phyloP scores from a whole-genome alignment of 768 basidiomycete genomes.

The Termitomyces bulborhizus region DNA sequence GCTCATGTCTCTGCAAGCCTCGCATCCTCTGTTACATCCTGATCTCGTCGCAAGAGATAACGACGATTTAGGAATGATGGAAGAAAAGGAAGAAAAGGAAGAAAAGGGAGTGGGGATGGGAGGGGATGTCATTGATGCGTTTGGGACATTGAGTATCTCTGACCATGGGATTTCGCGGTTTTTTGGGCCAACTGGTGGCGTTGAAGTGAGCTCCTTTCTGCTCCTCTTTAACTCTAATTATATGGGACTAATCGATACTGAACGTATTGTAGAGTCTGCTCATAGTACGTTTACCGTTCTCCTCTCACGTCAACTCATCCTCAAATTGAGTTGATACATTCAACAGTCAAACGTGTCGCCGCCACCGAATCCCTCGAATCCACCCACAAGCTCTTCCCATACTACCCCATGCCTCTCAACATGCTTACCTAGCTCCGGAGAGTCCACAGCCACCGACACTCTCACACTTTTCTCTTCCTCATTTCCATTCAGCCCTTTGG shows the following conservation, averaged over 20 bases:
- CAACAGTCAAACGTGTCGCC: constrained; percentile 6
- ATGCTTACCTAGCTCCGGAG: constrained; percentile 7
- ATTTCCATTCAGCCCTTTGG: constrained; percentile 63
- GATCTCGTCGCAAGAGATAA: constrained; percentile 36
- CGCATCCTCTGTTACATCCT: constrained; percentile 55
- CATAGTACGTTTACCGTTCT: constrained; percentile 10
- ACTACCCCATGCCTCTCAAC: constrained; percentile 16
- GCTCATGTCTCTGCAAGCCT: constrained; percentile 42
- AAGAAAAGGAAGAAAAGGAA: neutral
- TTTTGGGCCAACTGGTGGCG: constrained; percentile 63
- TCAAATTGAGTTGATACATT: neutral
- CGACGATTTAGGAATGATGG: constrained; percentile 14
- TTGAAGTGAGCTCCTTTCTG: constrained; percentile 42
- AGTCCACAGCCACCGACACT: constrained; percentile 18
- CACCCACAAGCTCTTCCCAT: constrained; percentile 16
- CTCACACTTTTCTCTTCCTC: constrained; percentile 47
- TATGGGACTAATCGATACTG: too few relatives aligned
- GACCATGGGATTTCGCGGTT: constrained; percentile 57
- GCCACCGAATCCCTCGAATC: constrained; percentile 18
- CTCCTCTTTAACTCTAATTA: neutral
- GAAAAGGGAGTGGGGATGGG: constrained; percentile 6
- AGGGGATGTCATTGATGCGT: constrained; percentile 45
- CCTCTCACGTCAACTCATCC: too few relatives aligned
- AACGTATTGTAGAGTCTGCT: constrained; percentile 14
- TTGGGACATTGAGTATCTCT: constrained; percentile 55